Percentiles rank a stretch among this genome's conserved stretches.
Evolutionary conservation across 495 filamentous ascomycete genomes (phyloP).

Genomic region (Penicillium pancosmium): DNA sequence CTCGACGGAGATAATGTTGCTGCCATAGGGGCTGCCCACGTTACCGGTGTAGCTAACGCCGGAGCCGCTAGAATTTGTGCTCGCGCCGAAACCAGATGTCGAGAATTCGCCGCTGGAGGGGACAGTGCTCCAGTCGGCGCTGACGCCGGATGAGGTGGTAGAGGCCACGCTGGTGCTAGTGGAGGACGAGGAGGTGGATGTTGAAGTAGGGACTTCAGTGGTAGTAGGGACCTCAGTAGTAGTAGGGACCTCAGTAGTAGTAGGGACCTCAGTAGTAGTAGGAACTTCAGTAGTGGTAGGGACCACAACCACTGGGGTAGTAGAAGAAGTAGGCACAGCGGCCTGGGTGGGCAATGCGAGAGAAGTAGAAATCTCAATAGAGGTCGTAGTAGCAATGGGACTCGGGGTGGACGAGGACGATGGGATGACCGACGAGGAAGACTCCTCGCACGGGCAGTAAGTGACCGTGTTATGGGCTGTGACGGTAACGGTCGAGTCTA

Average conservation of each 20-base stretch:
- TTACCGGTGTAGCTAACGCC: slow-evolving; percentile 50
- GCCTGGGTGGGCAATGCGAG: neutral
- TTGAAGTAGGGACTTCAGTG: neutral
- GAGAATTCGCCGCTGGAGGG: slow-evolving; percentile 28
- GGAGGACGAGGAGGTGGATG: slow-evolving; percentile 6
- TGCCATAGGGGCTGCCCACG: slow-evolving; percentile 53
- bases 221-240: slow-evolving; percentile 5
- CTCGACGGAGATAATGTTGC: slow-evolving; percentile 51
- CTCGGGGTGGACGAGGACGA: slow-evolving; percentile 2
- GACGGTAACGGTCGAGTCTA: slow-evolving; percentile 16
- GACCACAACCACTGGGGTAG: slow-evolving; percentile 4
- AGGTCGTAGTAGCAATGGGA: slow-evolving; percentile 3
- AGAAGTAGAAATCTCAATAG: slow-evolving; percentile 4
- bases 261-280: slow-evolving; percentile 5
- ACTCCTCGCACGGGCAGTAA: slow-evolving; percentile 13
- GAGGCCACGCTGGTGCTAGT: slow-evolving; percentile 6
- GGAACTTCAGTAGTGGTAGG: slow-evolving; percentile 6
- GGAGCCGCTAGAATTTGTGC: slow-evolving; percentile 29
- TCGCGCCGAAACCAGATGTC: slow-evolving; percentile 34
- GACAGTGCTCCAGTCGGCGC: slow-evolving; percentile 25
- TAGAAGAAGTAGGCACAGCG: slow-evolving; percentile 6
- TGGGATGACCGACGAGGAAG: neutral
- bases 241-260: slow-evolving; percentile 1
- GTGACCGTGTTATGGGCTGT: slow-evolving; percentile 17
- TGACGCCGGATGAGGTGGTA: slow-evolving; percentile 9